These are phyloP conservation scores for Metarhizium brunneum DNA, from an alignment of 2,329 filamentous ascomycete species.

Conservation along the genomic window DNA sequence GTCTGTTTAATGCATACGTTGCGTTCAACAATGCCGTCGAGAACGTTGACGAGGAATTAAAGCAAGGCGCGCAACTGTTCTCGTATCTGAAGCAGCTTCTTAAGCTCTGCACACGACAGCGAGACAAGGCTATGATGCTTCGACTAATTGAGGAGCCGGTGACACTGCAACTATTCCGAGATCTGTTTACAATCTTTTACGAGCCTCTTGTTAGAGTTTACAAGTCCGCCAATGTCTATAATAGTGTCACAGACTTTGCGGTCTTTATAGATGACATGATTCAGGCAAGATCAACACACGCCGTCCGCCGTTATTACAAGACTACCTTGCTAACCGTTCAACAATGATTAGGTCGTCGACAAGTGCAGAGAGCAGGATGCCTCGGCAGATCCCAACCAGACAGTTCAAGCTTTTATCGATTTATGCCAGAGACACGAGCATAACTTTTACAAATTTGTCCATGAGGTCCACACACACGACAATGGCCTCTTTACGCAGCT, in stretches of 20 bases:
- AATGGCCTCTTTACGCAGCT: constrained; percentile 93
- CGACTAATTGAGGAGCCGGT: constrained; percentile 91
- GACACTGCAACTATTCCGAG: constrained; percentile 91
- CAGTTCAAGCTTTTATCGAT: constrained; percentile 96
- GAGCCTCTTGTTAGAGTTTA: constrained; percentile 95
- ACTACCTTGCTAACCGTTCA: constrained; percentile 7
- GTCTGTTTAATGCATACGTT: constrained; percentile 88
- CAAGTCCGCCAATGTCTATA: constrained; percentile 97
- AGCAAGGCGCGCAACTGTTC: constrained; percentile 83
- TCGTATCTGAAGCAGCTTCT: constrained; percentile 90
- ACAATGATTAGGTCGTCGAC: constrained; percentile 46
- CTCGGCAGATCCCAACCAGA: constrained; percentile 93
- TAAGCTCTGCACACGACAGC: constrained; percentile 81
- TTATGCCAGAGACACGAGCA: constrained; percentile 90
- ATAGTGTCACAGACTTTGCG: constrained; percentile 92
- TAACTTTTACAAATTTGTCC: constrained; percentile 98
- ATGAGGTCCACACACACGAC: constrained; percentile 94
- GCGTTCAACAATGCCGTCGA: constrained; percentile 94
- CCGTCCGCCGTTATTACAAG: neutral
- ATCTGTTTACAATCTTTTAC: constrained; percentile 98
- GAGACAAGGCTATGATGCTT: constrained; percentile 97
- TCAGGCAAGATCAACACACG: constrained; percentile 38
- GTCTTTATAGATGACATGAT: constrained; percentile 91
- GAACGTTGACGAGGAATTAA: constrained; percentile 79
- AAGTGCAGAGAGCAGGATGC: constrained; percentile 66